Evolutionary conservation across 169 alveolate genomes (phyloP).

Genomic region (Perkinsus olseni): DNA sequence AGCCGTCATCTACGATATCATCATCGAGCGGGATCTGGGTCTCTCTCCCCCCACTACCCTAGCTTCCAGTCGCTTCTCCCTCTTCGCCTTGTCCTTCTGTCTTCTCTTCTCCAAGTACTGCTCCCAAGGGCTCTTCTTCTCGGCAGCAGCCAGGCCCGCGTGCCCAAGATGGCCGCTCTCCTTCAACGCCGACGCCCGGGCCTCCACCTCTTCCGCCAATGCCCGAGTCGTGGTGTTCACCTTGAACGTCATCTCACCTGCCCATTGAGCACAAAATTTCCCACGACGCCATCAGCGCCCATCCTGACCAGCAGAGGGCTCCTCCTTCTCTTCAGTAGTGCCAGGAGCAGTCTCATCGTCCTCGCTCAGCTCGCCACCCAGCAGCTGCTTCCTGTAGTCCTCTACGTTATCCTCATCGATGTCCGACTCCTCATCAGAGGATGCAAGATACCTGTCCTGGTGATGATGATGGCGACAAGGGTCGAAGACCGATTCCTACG

Average conservation of each 20-base stretch:
- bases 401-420: background rate
- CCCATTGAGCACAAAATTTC: too few species aligned
- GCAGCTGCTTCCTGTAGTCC: background rate
- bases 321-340: background rate
- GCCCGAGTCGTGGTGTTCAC: background rate
- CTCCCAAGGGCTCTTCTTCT: constrained; percentile 27
- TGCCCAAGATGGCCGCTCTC: background rate
- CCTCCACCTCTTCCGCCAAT: background rate
- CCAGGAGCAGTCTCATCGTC: background rate
- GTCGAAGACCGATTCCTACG: background rate
- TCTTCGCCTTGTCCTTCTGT: constrained; percentile 26
- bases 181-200: background rate
- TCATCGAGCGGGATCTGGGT: background rate
- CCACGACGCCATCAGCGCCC: background rate
- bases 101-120: constrained; percentile 25
- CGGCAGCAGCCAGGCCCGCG: background rate
- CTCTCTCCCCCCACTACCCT: background rate
- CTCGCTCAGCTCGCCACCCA: background rate
- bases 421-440: background rate
- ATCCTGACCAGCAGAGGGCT: background rate
- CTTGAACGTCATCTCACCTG: background rate
- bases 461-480: background rate
- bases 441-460: background rate
- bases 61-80: background rate
- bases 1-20: background rate